Percentiles rank a stretch among this genome's conserved stretches.
Conservation (phyloP, 1,139 yeast genomes). For the Torulaspora pretoriensis region DNA sequence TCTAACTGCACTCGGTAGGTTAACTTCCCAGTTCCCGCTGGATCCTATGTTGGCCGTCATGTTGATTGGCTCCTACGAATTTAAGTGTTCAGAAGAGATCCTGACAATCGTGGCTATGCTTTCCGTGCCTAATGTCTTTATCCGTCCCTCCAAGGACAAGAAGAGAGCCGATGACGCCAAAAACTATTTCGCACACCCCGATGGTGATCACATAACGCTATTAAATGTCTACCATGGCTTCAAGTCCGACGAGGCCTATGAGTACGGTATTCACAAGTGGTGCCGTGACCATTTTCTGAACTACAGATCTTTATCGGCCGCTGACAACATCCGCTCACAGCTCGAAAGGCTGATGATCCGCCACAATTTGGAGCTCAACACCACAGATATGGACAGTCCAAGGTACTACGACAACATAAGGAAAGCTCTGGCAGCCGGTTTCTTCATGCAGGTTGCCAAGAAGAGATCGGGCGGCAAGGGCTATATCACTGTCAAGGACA, state of each 20-base stretch:
- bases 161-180: slow-evolving; percentile 92
- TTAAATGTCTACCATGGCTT: slow-evolving; percentile 86
- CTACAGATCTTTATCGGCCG: slow-evolving; percentile 75
- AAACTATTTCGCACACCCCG: slow-evolving; percentile 82
- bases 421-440: slow-evolving; percentile 86
- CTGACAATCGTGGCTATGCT: slow-evolving; percentile 84
- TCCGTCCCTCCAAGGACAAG: slow-evolving; percentile 84
- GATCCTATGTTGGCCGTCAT: slow-evolving; percentile 95
- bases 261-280: slow-evolving; percentile 68
- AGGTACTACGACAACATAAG: slow-evolving; percentile 70
- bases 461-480: slow-evolving; percentile 70
- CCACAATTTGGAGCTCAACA: slow-evolving; percentile 65
- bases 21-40: slow-evolving; percentile 89
- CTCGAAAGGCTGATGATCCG: slow-evolving; percentile 78
- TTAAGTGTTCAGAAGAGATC: slow-evolving; percentile 82
- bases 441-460: slow-evolving; percentile 97
- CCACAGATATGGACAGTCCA: slow-evolving; percentile 67
- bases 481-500: slow-evolving; percentile 86
- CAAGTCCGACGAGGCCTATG: slow-evolving; percentile 63
- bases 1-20: slow-evolving; percentile 79
- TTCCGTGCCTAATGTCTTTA: slow-evolving; percentile 91
- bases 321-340: slow-evolving; percentile 81
- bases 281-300: slow-evolving; percentile 87
- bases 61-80: slow-evolving; percentile 82
- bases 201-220: slow-evolving; percentile 91